These are phyloP conservation scores for Tricholoma saponaceum DNA, from an alignment of 768 basidiomycete species.

Conservation along the genomic window DNA sequence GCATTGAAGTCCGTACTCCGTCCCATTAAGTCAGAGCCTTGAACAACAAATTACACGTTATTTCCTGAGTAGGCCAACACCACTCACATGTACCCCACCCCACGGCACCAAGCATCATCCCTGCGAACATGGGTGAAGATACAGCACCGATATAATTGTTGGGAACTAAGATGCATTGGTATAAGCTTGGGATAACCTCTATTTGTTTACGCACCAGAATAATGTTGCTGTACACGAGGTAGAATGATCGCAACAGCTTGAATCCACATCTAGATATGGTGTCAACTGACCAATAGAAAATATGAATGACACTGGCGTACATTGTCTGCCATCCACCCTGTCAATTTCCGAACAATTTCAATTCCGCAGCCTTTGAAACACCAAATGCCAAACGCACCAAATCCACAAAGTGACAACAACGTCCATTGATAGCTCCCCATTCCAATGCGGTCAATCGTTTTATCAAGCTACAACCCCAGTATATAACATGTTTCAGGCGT, in stretches of 20 bases:
- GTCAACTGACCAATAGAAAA: slow-evolving; percentile 20
- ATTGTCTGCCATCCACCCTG: slow-evolving; percentile 94
- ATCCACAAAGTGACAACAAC: slow-evolving; percentile 78
- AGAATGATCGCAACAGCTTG: slow-evolving; percentile 89
- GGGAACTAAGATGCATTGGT: slow-evolving; percentile 40
- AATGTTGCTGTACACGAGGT: slow-evolving; percentile 95
- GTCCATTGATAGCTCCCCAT: slow-evolving; percentile 92
- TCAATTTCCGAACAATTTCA: slow-evolving; percentile 3
- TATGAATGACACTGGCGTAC: slow-evolving; percentile 36
- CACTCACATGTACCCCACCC: slow-evolving; percentile 86
- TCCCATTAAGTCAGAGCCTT: slow-evolving; percentile 84
- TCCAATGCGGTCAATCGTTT: slow-evolving; percentile 85
- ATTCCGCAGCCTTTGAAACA: neutral
- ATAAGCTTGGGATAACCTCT: slow-evolving; percentile 1
- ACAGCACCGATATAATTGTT: slow-evolving; percentile 76
- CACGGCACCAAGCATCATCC: slow-evolving; percentile 96
- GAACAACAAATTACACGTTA: neutral
- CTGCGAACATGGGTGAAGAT: slow-evolving; percentile 86
- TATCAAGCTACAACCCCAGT: slow-evolving; percentile 49
- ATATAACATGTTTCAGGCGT: slow-evolving; percentile 29
- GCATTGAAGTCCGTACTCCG: slow-evolving; percentile 89
- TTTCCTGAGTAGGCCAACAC: neutral
- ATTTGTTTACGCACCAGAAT: slow-evolving; percentile 44
- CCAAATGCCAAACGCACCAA: slow-evolving; percentile 51
- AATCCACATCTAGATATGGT: slow-evolving; percentile 77